A percentile compares a stretch with the other conserved stretches of the same genome.
Conservation (phyloP, 352 stramenopile genomes). For the Detonula confervacea region DNA sequence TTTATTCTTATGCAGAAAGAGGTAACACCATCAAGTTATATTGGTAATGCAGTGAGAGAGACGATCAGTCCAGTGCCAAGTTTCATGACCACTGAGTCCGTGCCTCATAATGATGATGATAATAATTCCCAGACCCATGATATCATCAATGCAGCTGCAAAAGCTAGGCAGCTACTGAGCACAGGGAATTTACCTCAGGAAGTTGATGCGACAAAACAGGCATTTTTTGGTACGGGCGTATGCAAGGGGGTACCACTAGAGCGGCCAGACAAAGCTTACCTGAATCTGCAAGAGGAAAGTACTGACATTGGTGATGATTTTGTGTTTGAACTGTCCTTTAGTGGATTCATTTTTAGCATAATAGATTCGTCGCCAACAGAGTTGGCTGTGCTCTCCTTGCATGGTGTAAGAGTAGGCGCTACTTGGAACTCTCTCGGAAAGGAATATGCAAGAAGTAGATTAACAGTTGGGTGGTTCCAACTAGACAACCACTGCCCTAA, state of each 20-base stretch:
- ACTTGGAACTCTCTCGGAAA: conserved; percentile 69
- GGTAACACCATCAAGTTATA: conserved; percentile 28
- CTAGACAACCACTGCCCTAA: conserved; percentile 82
- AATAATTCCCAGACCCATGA: not conserved
- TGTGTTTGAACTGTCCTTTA: conserved; percentile 63
- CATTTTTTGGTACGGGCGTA: conserved; percentile 51
- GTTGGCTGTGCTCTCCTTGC: conserved; percentile 68
- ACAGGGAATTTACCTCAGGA: conserved; percentile 52
- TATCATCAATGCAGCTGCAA: conserved; percentile 29
- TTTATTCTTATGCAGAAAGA: conserved; percentile 61
- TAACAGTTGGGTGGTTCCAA: conserved; percentile 75
- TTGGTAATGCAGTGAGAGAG: conserved; percentile 44
- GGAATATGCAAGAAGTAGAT: conserved; percentile 53
- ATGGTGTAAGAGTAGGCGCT: conserved; percentile 64
- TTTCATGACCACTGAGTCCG: conserved; percentile 13
- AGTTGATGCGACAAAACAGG: conserved; percentile 51
- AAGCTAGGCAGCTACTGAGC: conserved; percentile 33
- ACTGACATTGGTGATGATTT: conserved; percentile 32
- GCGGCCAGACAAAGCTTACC: not conserved
- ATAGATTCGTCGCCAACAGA: conserved; percentile 78
- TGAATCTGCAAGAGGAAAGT: not conserved
- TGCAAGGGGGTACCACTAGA: conserved; percentile 9
- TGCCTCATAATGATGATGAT: conserved; percentile 13
- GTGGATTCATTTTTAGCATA: conserved; percentile 74
- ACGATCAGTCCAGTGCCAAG: conserved; percentile 29